phyloP scores from a whole-genome alignment of 1,284 basidiomycete species.

The Fomitopsis pinicola region DNA sequence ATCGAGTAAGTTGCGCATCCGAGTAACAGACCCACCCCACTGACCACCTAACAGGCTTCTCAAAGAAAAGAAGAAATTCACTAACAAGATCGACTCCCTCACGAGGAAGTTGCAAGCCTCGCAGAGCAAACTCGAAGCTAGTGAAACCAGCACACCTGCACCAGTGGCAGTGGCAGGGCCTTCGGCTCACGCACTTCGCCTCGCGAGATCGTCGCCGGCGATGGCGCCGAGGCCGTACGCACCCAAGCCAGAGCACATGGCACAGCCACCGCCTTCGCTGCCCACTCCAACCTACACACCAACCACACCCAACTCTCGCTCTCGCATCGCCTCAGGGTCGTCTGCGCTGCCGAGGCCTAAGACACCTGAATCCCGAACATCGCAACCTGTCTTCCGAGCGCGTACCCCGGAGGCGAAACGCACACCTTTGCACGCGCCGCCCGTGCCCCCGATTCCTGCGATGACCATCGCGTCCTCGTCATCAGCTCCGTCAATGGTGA shows the following conservation, averaged over 20 bases:
- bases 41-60: constrained; percentile 46
- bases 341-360: constrained; percentile 42
- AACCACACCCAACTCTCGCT: constrained; percentile 26
- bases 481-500: constrained; percentile 22
- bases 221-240: not conserved
- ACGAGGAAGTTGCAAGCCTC: constrained; percentile 66
- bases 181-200: constrained; percentile 9
- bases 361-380: constrained; percentile 45
- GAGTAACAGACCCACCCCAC: not conserved
- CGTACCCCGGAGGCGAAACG: constrained; percentile 40
- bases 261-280: constrained; percentile 16
- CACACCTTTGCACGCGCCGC: constrained; percentile 4
- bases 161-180: constrained; percentile 17
- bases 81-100: constrained; percentile 61
- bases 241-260: not conserved
- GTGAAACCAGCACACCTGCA: constrained; percentile 29
- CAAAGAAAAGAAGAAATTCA: constrained; percentile 75
- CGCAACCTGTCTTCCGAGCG: constrained; percentile 44
- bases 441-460: constrained; percentile 6
- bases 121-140: constrained; percentile 59
- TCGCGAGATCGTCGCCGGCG: not conserved
- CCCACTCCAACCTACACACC: constrained; percentile 16
- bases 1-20: constrained; percentile 54
- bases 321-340: constrained; percentile 38
- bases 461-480: constrained; percentile 11